These are phyloP conservation scores for Saturnispora mendoncae DNA, from an alignment of 805 yeast genomes.

Conservation along the genomic window DNA sequence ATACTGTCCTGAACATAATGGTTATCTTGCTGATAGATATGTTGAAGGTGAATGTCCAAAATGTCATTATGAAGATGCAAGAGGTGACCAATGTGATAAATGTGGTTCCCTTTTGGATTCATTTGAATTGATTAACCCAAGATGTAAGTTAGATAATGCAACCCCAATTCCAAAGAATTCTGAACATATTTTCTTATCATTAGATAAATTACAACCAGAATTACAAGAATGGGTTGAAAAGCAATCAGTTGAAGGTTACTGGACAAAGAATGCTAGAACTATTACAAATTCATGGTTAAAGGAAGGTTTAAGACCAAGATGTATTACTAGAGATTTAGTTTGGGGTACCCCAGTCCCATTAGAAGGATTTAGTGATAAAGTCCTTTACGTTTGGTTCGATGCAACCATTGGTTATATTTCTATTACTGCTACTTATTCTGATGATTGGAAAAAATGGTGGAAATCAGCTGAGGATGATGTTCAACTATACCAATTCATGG, in stretches of 20 bases:
- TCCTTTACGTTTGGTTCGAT: constrained; percentile 97
- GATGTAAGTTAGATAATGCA: constrained; percentile 85
- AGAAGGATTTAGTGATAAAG: constrained; percentile 78
- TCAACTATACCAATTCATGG: constrained; percentile 92
- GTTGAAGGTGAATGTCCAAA: constrained; percentile 97
- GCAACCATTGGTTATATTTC: constrained; percentile 96
- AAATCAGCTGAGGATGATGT: constrained; percentile 77
- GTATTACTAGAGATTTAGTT: constrained; percentile 91
- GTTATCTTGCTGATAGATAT: constrained; percentile 90
- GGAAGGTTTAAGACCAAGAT: constrained; percentile 87
- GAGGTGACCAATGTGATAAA: constrained; percentile 98
- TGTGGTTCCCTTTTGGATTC: constrained; percentile 90
- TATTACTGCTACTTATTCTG: constrained; percentile 87
- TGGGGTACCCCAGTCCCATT: constrained; percentile 99
- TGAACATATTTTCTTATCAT: constrained; percentile 73
- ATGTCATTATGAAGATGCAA: constrained; percentile 91
- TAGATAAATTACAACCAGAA: constrained; percentile 76
- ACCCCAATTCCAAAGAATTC: constrained; percentile 76
- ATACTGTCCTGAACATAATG: constrained; percentile 83
- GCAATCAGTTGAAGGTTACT: constrained; percentile 62
- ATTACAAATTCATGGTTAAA: constrained; percentile 91
- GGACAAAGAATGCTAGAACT: constrained; percentile 88
- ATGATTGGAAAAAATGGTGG: constrained; percentile 45
- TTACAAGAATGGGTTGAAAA: constrained; percentile 63
- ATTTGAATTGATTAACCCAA: constrained; percentile 86